phyloP scores from a whole-genome alignment of 2,329 filamentous ascomycete genomes.

The Beauveria australis region DNA sequence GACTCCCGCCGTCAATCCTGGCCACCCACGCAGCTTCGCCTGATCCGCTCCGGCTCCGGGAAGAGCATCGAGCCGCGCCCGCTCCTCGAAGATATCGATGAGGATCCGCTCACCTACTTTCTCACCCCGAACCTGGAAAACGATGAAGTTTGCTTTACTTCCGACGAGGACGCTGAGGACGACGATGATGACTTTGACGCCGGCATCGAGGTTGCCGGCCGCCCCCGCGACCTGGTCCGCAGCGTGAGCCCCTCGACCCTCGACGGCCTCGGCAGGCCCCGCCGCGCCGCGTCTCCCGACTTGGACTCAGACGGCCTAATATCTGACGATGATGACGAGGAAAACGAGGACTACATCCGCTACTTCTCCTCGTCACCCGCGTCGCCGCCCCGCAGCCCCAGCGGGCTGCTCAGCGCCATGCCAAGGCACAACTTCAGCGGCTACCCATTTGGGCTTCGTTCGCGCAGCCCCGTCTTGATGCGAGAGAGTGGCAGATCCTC shows the following conservation, averaged over 20 bases:
- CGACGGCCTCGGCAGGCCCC: slow-evolving; percentile 37
- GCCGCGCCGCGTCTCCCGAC: slow-evolving; percentile 27
- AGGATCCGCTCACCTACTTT: slow-evolving; percentile 49
- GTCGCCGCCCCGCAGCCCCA: slow-evolving; percentile 22
- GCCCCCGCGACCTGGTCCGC: slow-evolving; percentile 38
- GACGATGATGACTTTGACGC: slow-evolving; percentile 47
- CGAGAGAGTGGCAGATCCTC: too few relatives aligned
- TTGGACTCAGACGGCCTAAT: slow-evolving; percentile 34
- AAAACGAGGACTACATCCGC: slow-evolving; percentile 43
- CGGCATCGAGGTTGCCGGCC: slow-evolving; percentile 44
- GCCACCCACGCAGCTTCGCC: slow-evolving; percentile 42
- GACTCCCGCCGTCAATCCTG: slow-evolving; percentile 38
- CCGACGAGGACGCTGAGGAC: slow-evolving; percentile 28
- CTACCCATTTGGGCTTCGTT: slow-evolving; percentile 22
- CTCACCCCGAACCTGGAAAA: slow-evolving; percentile 32
- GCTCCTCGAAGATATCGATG: slow-evolving; percentile 40
- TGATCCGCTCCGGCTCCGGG: slow-evolving; percentile 32
- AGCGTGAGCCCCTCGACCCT: slow-evolving; percentile 51
- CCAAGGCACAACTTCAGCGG: slow-evolving; percentile 28
- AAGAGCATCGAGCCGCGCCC: slow-evolving; percentile 30
- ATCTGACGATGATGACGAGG: slow-evolving; percentile 38
- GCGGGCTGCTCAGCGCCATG: not conserved
- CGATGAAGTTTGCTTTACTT: slow-evolving; percentile 17
- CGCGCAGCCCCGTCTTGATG: slow-evolving; percentile 24
- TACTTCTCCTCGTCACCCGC: slow-evolving; percentile 32